phyloP scores from a whole-genome alignment of 108 stramenopile genomes.

The Hondaea fermentalgiana region DNA sequence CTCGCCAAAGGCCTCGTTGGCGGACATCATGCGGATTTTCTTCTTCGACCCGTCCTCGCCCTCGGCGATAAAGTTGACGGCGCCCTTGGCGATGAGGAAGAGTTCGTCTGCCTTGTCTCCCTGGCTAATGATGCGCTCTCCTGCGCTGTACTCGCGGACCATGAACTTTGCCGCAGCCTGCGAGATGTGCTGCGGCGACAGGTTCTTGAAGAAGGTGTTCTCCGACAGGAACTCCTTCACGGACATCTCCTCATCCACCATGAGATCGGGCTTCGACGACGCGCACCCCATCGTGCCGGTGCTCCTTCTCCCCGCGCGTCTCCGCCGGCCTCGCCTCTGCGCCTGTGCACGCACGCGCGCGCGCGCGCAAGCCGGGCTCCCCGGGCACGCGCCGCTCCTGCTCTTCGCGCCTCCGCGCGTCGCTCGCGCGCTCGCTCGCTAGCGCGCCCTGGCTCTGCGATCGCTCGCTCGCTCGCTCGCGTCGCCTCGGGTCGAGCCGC shows the following conservation, averaged over 20 bases:
- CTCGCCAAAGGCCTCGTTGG: not conserved
- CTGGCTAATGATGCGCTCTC: not conserved
- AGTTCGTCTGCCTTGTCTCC: not conserved
- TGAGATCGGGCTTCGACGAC: not conserved
- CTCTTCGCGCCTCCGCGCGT: too few species aligned
- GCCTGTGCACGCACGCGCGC: too few species aligned
- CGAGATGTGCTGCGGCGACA: not conserved
- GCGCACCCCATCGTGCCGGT: not conserved
- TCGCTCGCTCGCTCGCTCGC: too few species aligned
- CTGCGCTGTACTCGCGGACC: not conserved
- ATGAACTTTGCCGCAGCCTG: not conserved
- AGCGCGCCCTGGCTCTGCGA: too few species aligned
- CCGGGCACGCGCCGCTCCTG: too few species aligned
- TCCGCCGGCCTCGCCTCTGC: too few species aligned
- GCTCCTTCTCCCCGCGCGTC: not conserved
- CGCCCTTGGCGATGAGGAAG: not conserved
- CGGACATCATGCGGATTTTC: not conserved
- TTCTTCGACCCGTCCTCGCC: not conserved
- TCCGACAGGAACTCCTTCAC: not conserved
- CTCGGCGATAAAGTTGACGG: constrained; percentile 8
- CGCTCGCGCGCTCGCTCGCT: too few species aligned
- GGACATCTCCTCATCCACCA: not conserved
- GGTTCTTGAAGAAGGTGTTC: not conserved
- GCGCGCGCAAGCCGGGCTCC: too few species aligned
- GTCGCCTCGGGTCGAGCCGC: too few species aligned